A percentile compares a stretch with the other conserved stretches of the same genome.
Conservation (phyloP, 139 green algal species). For the Picochlorum sp. region DNA sequence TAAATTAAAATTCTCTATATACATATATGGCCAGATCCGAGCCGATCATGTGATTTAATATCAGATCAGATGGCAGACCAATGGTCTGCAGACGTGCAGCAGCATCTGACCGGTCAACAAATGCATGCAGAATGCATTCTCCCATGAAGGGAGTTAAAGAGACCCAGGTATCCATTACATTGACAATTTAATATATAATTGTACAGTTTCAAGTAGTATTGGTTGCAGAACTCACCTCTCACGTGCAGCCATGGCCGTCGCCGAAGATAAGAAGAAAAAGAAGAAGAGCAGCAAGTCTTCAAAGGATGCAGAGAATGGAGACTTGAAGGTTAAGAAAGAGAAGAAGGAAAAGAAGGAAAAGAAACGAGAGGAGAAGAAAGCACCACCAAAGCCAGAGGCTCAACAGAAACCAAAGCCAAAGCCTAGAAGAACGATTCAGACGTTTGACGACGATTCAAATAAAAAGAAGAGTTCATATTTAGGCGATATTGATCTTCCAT, state of each 20-base stretch:
- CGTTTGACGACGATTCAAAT: slow-evolving; percentile 10
- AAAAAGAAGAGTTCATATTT: slow-evolving; percentile 50
- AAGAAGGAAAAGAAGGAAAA: slow-evolving; percentile 22
- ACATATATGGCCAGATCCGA: too few species aligned
- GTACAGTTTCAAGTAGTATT: too few species aligned
- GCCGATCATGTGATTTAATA: too few species aligned
- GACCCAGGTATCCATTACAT: too few species aligned
- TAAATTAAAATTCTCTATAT: too few species aligned
- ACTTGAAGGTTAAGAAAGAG: slow-evolving; percentile 45
- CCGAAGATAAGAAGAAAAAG: slow-evolving; percentile 40
- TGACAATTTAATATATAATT: too few species aligned
- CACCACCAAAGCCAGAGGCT: neutral
- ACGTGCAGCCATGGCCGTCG: slow-evolving; percentile 1
- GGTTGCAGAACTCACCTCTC: too few species aligned
- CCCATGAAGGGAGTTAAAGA: too few species aligned
- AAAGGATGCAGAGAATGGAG: slow-evolving; percentile 32
- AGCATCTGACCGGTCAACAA: too few species aligned
- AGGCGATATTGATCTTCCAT: slow-evolving; percentile 86
- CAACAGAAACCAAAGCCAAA: neutral
- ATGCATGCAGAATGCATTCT: too few species aligned
- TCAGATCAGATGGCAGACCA: too few species aligned
- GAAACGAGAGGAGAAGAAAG: neutral
- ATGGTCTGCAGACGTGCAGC: too few species aligned
- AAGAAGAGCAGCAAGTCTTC: slow-evolving; percentile 36
- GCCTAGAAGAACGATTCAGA: neutral